Evolutionary conservation across 2,329 filamentous ascomycete species (phyloP).

Genomic region (Sporothrix humicola): DNA sequence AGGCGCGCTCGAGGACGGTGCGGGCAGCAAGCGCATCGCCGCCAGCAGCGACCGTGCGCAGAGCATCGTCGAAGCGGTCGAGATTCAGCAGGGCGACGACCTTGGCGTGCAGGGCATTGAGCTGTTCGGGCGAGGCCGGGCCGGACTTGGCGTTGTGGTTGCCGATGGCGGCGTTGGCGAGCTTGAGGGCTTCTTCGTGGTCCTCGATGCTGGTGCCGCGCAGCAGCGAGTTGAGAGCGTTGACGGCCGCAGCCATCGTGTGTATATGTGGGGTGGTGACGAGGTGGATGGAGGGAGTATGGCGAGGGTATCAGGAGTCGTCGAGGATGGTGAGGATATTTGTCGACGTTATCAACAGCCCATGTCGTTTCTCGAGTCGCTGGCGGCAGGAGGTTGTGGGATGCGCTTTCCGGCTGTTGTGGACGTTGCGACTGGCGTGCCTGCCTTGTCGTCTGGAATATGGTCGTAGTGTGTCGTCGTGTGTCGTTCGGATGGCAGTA

Average conservation of each 20-base stretch:
- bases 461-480: not conserved
- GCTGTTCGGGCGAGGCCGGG: conserved; percentile 38
- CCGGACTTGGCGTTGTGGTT: conserved; percentile 66
- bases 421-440: not conserved
- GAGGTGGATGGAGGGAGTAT: not conserved
- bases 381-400: not conserved
- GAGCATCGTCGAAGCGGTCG: conserved; percentile 79
- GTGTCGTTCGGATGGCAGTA: conserved; percentile 11
- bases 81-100: conserved; percentile 79
- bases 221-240: conserved; percentile 60
- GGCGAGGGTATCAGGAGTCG: not conserved
- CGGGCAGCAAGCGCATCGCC: conserved; percentile 64
- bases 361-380: conserved; percentile 10
- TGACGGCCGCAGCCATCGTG: conserved; percentile 47
- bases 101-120: conserved; percentile 69
- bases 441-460: not conserved
- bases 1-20: conserved; percentile 73
- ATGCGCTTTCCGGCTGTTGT: not conserved
- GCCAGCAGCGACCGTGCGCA: conserved; percentile 69
- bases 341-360: conserved; percentile 2
- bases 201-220: conserved; percentile 65
- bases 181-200: conserved; percentile 73
- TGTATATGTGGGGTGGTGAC: conserved; percentile 3
- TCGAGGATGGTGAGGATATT: not conserved
- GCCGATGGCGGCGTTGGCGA: conserved; percentile 66